phyloP scores from a whole-genome alignment of 2,329 filamentous ascomycete genomes.

The Paecilomyces sp. region DNA sequence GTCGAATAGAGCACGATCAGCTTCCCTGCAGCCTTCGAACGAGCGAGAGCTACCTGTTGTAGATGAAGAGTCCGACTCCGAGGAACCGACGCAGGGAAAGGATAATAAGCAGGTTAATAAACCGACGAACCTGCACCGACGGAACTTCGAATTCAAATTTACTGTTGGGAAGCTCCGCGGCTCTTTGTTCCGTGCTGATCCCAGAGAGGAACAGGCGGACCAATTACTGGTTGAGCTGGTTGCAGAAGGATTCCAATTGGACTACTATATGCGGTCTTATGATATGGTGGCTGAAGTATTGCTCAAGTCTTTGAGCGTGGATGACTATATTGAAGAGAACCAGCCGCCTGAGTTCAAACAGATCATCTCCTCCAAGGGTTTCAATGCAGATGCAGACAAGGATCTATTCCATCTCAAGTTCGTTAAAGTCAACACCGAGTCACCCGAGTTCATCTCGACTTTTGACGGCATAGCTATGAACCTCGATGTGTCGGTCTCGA shows the following conservation, averaged over 20 bases:
- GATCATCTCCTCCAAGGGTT: slow-evolving; percentile 87
- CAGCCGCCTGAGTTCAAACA: slow-evolving; percentile 88
- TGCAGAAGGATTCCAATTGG: slow-evolving; percentile 78
- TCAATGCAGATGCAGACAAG: slow-evolving; percentile 60
- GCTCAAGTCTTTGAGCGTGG: slow-evolving; percentile 76
- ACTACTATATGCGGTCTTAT: slow-evolving; percentile 80
- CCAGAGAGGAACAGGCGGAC: slow-evolving; percentile 68
- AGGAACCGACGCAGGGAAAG: slow-evolving; percentile 58
- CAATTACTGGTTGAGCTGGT: slow-evolving; percentile 82
- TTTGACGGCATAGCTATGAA: slow-evolving; percentile 95
- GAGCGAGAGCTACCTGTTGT: slow-evolving; percentile 71
- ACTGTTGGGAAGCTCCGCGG: slow-evolving; percentile 90
- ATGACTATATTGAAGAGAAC: slow-evolving; percentile 88
- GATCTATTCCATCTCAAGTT: slow-evolving; percentile 86
- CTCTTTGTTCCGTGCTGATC: slow-evolving; percentile 81
- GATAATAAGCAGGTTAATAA: slow-evolving; percentile 35
- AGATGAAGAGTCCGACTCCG: slow-evolving; percentile 58
- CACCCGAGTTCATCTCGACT: slow-evolving; percentile 84
- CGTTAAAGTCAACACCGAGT: slow-evolving; percentile 78
- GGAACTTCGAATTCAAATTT: slow-evolving; percentile 94
- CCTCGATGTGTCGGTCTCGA: slow-evolving; percentile 82
- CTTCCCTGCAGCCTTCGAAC: slow-evolving; percentile 66
- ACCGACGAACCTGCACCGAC: slow-evolving; percentile 70
- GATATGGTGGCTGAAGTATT: slow-evolving; percentile 92
- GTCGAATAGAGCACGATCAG: slow-evolving; percentile 49